Conservation (phyloP, 352 stramenopile genomes). For the Blastocystis sp. region DNA sequence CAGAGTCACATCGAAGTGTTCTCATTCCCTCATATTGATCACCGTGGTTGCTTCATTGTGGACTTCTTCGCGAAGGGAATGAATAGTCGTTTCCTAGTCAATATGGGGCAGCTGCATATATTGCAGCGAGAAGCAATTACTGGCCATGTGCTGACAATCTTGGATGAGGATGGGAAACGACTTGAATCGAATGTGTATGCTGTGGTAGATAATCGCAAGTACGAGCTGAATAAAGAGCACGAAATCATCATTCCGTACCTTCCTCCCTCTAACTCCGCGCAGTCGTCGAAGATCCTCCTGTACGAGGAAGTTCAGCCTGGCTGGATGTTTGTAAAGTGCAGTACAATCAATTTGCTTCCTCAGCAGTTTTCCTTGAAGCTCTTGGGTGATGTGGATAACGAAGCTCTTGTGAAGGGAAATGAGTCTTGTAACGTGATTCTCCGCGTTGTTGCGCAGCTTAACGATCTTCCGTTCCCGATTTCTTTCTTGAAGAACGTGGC, state of each 20-base stretch:
- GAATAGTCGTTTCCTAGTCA: constrained; percentile 51
- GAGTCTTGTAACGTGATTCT: background rate
- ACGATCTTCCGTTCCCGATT: background rate
- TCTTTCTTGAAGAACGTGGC: background rate
- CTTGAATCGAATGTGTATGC: background rate
- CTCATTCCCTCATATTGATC: background rate
- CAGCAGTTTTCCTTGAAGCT: background rate
- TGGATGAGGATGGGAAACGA: constrained; percentile 57
- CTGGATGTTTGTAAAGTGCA: background rate
- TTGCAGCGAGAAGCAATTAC: background rate
- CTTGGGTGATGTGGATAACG: constrained; percentile 1
- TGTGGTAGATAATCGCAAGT: background rate
- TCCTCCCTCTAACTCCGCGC: background rate
- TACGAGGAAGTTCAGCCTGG: background rate
- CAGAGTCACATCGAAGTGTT: constrained; percentile 13
- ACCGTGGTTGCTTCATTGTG: constrained; percentile 56
- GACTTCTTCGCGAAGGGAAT: constrained; percentile 30
- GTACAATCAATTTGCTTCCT: no score
- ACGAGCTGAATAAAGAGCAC: background rate
- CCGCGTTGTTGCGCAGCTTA: background rate
- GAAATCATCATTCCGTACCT: constrained; percentile 60
- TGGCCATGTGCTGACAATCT: constrained; percentile 27
- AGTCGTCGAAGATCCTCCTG: background rate
- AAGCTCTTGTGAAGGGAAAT: constrained; percentile 32
- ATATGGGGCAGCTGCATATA: constrained; percentile 44